Evolutionary conservation across 306 rosid species (phyloP).

Genomic region (Ammopiptanthus mongolicus): DNA sequence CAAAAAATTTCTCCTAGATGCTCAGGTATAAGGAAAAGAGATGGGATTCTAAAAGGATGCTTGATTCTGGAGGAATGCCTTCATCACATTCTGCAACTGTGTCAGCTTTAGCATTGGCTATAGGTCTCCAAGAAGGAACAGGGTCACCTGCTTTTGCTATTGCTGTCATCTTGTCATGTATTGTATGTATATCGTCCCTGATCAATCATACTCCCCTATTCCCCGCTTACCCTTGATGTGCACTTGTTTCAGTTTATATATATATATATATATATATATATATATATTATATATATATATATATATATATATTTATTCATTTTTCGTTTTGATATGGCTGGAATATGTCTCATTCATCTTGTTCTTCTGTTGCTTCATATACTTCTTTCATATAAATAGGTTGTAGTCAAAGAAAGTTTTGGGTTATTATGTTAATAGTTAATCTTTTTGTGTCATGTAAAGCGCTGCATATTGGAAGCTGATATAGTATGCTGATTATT

Average conservation of each 20-base stretch:
- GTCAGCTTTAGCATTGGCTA: slow-evolving; percentile 64
- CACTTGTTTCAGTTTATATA: background rate
- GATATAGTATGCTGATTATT: background rate
- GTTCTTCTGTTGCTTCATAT: background rate
- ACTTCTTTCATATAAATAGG: background rate
- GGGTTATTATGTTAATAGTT: background rate
- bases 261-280: too few species aligned
- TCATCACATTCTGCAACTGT: slow-evolving; percentile 92
- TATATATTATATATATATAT: too few species aligned
- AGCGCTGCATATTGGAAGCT: background rate
- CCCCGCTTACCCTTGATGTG: background rate
- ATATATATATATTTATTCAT: too few species aligned
- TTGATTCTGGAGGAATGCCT: slow-evolving; percentile 91
- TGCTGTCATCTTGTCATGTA: slow-evolving; percentile 69
- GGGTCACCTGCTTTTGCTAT: slow-evolving; percentile 73
- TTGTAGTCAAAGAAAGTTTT: background rate
- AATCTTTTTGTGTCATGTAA: background rate
- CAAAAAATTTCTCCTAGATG: slow-evolving; percentile 34
- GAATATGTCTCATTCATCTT: background rate
- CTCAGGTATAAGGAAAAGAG: slow-evolving; percentile 82
- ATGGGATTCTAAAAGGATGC: slow-evolving; percentile 87
- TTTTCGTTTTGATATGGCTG: background rate
- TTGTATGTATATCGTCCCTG: slow-evolving; percentile 44
- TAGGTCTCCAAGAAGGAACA: slow-evolving; percentile 69
- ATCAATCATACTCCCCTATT: background rate